Evolutionary conservation across 768 basidiomycete species (phyloP).

Genomic region (Podaxis sp.): DNA sequence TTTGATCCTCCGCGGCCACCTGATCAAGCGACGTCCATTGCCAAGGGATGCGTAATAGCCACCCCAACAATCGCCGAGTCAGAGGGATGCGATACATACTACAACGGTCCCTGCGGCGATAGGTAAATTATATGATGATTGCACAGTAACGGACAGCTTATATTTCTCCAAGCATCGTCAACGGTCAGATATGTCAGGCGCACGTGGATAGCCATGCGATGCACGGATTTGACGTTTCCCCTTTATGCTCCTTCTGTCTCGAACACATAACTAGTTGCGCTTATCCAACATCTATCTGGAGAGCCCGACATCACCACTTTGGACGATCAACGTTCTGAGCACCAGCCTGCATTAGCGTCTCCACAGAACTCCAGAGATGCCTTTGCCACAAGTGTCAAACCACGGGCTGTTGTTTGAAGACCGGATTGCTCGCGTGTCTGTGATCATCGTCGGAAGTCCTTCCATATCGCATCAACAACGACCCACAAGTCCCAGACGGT

Average conservation of each 20-base stretch:
- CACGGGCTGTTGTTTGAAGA: not conserved
- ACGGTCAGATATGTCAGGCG: not conserved
- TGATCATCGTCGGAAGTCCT: not conserved
- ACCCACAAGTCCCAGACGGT: not conserved
- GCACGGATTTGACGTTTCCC: not conserved
- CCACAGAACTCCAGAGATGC: not conserved
- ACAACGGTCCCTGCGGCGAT: too few species aligned
- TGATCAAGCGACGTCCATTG: not conserved
- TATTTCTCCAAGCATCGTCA: not conserved
- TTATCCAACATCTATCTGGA: not conserved
- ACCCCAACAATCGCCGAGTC: too few species aligned
- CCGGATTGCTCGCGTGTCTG: not conserved
- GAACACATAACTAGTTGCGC: not conserved
- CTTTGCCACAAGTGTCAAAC: not conserved
- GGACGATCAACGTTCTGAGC: not conserved
- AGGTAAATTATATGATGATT: not conserved
- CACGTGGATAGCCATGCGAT: too few species aligned
- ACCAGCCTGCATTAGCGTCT: not conserved
- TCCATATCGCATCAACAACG: slow-evolving; percentile 6
- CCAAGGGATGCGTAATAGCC: too few species aligned
- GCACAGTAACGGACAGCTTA: not conserved
- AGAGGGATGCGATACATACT: too few species aligned
- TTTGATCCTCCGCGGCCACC: slow-evolving; percentile 3
- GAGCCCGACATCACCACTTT: not conserved
- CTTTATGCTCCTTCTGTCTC: not conserved